Evolutionary conservation across 345 rosid genomes (phyloP).

Genomic region (Rhizophora apiculata): DNA sequence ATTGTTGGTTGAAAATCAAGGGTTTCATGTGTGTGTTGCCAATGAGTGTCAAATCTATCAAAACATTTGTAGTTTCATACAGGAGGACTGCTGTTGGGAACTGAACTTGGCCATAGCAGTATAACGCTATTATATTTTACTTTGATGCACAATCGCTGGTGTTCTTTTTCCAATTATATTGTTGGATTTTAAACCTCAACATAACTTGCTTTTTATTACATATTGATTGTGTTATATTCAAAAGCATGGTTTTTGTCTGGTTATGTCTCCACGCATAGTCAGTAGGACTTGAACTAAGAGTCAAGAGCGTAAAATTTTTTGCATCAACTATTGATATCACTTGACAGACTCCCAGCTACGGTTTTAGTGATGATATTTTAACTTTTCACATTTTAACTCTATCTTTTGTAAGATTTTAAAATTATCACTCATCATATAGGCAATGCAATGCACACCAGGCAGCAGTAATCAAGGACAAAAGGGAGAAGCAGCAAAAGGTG

Average conservation of each 20-base stretch:
- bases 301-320: neutral
- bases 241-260: neutral
- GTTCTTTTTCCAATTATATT: neutral
- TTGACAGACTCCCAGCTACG: neutral
- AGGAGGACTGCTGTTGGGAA: neutral
- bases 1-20: neutral
- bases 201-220: too few species aligned
- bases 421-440: conserved; percentile 31
- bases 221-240: neutral
- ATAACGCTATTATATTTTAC: neutral
- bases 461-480: conserved; percentile 82
- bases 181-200: neutral
- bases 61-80: neutral
- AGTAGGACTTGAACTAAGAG: neutral
- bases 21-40: neutral
- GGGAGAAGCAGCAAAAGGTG: conserved; percentile 93
- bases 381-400: neutral
- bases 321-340: neutral
- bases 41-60: neutral
- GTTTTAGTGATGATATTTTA: neutral
- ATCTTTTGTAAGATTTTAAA: neutral
- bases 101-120: neutral
- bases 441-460: conserved; percentile 92
- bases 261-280: neutral
- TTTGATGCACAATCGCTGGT: neutral